Conservation (phyloP, 2,329 filamentous ascomycete genomes). For the Annulohypoxylon truncatum region DNA sequence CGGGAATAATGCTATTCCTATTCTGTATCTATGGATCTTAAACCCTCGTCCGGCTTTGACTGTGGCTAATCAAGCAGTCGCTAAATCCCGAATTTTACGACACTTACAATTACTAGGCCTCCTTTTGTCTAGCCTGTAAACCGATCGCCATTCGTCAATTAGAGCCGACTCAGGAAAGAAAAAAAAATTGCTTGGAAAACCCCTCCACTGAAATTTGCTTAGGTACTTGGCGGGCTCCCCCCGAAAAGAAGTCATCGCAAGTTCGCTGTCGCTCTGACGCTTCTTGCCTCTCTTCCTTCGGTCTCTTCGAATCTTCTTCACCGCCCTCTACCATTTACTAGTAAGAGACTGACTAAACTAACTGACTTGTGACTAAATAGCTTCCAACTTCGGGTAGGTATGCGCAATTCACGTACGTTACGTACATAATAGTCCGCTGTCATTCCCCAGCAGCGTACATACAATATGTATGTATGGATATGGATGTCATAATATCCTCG, state of each 20-base stretch:
- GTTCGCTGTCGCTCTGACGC: slow-evolving; percentile 13
- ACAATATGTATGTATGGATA: slow-evolving; percentile 12
- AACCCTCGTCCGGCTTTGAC: slow-evolving; percentile 3
- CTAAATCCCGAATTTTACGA: slow-evolving; percentile 34
- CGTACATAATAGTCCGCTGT: slow-evolving; percentile 26
- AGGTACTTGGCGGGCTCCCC: slow-evolving; percentile 30
- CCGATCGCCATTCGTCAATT: slow-evolving; percentile 35
- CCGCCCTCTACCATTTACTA: slow-evolving; percentile 1
- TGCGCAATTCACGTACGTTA: slow-evolving; percentile 29
- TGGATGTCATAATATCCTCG: slow-evolving; percentile 23
- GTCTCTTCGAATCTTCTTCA: slow-evolving; percentile 7
- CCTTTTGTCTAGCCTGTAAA: slow-evolving; percentile 21
- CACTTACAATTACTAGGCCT: slow-evolving; percentile 17
- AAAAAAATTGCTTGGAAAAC: slow-evolving; percentile 3
- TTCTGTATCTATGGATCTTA: slow-evolving; percentile 2
- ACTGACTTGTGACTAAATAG: slow-evolving; percentile 16
- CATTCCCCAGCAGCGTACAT: slow-evolving; percentile 16
- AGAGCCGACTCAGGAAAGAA: slow-evolving; percentile 22
- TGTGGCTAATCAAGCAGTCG: slow-evolving; percentile 13
- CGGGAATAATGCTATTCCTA: slow-evolving; percentile 13
- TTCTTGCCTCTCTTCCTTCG: slow-evolving; percentile 20
- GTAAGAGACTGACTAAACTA: neutral
- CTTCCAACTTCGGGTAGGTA: slow-evolving; percentile 26
- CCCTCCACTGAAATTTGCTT: slow-evolving; percentile 27
- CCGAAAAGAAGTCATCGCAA: slow-evolving; percentile 35